A percentile compares a stretch with the other conserved stretches of the same genome.
Evolutionary conservation across 805 yeast species (phyloP).

Genomic region (Monosporozyma aerobia): DNA sequence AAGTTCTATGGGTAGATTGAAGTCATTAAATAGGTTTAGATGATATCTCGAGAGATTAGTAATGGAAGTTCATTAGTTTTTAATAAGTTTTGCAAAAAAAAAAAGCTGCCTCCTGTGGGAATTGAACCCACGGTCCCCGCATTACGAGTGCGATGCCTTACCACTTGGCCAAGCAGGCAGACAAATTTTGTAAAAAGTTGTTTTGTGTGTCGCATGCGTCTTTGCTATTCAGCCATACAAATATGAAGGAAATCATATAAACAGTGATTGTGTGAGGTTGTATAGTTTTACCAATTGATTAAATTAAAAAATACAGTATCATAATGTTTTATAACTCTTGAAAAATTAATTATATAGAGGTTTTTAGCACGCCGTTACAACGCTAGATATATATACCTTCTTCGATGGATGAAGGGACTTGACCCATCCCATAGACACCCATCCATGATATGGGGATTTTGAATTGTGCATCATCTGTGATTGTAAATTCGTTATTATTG

Average conservation of each 20-base stretch:
- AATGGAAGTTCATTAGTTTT: background rate
- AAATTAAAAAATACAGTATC: too few species aligned
- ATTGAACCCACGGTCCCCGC: constrained; percentile 51
- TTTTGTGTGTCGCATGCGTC: background rate
- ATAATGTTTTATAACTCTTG: too few species aligned
- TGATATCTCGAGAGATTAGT: background rate
- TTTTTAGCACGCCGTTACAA: background rate
- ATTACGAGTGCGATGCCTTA: constrained; percentile 51
- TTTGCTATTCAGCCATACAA: background rate
- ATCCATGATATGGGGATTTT: constrained; percentile 69
- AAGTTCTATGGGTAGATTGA: background rate
- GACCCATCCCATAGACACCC: constrained; percentile 72
- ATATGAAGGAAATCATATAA: too few species aligned
- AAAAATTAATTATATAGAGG: too few species aligned
- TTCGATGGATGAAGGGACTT: constrained; percentile 59
- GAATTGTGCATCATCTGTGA: constrained; percentile 25
- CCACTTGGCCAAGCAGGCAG: constrained; percentile 48
- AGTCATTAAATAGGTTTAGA: background rate
- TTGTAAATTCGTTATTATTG: constrained; percentile 10
- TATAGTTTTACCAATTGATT: too few species aligned
- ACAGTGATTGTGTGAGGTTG: too few species aligned
- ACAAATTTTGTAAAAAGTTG: background rate
- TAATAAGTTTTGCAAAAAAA: background rate
- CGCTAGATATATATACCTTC: constrained; percentile 50
- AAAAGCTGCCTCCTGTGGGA: constrained; percentile 41